These are phyloP conservation scores for Penicillium sp. DNA, from an alignment of 2,329 filamentous ascomycete genomes.

Conservation along the genomic window DNA sequence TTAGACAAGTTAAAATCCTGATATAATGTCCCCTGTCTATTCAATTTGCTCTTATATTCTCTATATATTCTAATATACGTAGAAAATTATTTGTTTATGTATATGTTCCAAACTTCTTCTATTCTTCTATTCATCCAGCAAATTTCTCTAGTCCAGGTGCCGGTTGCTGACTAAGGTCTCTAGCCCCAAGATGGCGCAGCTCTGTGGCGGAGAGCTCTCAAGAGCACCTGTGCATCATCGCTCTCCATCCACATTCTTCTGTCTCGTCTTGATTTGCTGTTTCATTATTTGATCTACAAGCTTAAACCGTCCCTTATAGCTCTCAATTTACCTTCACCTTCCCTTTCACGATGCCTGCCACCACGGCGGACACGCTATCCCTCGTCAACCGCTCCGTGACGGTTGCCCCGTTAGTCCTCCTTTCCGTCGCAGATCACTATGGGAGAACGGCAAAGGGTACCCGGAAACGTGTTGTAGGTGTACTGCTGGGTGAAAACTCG, in stretches of 20 bases:
- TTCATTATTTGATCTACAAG: constrained; percentile 4
- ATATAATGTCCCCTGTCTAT: background rate
- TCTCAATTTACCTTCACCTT: background rate
- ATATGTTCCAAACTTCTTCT: background rate
- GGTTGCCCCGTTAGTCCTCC: constrained; percentile 93
- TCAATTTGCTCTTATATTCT: background rate
- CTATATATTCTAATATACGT: background rate
- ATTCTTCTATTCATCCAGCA: background rate
- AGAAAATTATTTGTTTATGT: background rate
- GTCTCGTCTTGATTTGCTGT: constrained; percentile 5
- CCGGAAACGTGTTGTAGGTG: constrained; percentile 85
- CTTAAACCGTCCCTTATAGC: constrained; percentile 1
- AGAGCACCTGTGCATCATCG: constrained; percentile 21
- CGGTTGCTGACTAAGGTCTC: constrained; percentile 13
- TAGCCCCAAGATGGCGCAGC: constrained; percentile 18
- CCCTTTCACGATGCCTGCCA: constrained; percentile 75
- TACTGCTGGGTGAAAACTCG: constrained; percentile 91
- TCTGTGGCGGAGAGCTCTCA: constrained; percentile 22
- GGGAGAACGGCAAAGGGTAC: constrained; percentile 89
- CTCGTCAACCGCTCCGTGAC: constrained; percentile 94
- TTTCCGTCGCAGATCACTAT: constrained; percentile 98
- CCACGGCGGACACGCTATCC: constrained; percentile 92
- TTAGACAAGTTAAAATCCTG: background rate
- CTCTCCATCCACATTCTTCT: constrained; percentile 9
- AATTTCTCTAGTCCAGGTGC: background rate